Evolutionary conservation across 2,329 filamentous ascomycete species (phyloP).

Genomic region (Fusarium beomiforme): DNA sequence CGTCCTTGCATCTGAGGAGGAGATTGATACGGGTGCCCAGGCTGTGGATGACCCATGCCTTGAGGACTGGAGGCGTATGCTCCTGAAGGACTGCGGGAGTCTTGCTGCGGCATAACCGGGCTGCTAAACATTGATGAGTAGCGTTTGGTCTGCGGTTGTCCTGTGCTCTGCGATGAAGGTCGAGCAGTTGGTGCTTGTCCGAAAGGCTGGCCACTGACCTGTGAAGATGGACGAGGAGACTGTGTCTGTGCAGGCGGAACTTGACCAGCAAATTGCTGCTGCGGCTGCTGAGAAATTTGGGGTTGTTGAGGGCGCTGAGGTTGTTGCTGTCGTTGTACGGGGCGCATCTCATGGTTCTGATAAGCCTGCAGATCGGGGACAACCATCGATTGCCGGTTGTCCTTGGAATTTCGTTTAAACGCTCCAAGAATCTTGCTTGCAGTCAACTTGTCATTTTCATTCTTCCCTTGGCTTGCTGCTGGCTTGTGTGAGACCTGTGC

Average conservation of each 20-base stretch:
- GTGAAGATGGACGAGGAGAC: slow-evolving; percentile 14
- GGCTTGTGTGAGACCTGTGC: slow-evolving; percentile 42
- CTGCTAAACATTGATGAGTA: slow-evolving; percentile 33
- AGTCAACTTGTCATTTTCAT: slow-evolving; percentile 37
- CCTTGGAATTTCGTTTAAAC: slow-evolving; percentile 47
- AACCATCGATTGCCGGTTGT: slow-evolving; percentile 35
- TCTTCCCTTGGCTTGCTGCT: slow-evolving; percentile 27
- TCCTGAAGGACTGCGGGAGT: slow-evolving; percentile 14
- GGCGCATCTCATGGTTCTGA: slow-evolving; percentile 36
- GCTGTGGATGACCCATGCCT: slow-evolving; percentile 16
- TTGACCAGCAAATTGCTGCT: slow-evolving; percentile 20
- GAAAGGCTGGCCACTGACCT: slow-evolving; percentile 19
- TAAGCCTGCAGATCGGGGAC: slow-evolving; percentile 22
- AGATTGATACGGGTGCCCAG: slow-evolving; percentile 14
- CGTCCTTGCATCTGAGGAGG: slow-evolving; percentile 11
- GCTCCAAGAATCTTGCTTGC: slow-evolving; percentile 46
- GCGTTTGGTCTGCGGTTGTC: slow-evolving; percentile 26
- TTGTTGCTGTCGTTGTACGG: slow-evolving; percentile 18
- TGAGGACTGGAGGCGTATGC: slow-evolving; percentile 2
- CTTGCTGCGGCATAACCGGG: slow-evolving; percentile 28
- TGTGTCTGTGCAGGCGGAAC: slow-evolving; percentile 7
- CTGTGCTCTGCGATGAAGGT: slow-evolving; percentile 19
- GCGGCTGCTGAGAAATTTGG: not conserved
- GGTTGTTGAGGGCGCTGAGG: slow-evolving; percentile 7
- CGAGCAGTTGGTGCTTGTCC: slow-evolving; percentile 24